Base-by-base conservation (phyloP, 495 filamentous ascomycete species). In the Glarea lozoyensis region DNA sequence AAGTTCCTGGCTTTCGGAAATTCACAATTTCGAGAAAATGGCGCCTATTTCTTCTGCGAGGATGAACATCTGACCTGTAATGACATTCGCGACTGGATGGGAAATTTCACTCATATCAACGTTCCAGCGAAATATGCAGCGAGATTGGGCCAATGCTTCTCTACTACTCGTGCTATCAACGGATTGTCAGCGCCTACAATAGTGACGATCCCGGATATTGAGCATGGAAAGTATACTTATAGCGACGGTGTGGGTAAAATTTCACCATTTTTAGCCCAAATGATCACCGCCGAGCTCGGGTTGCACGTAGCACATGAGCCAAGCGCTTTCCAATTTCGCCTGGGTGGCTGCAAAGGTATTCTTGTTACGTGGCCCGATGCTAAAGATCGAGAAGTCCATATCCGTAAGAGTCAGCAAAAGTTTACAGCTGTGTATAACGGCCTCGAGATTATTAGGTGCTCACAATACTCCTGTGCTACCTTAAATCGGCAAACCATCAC, bases 191-290 rank as follows among this genome's bases (percentile, higher is more conserved):
- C 35, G 10, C 47, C 49, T 10, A 56, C 62, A 40, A 67, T 80
- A 25, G 52, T 55, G 4, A 54, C 60, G 2, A 78, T 81, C 10
- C 42, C 65, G 2, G 92, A 97, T 43, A 67, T 94, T 5, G 65
- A 73, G 27, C 70, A 72, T 4, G 76, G 81, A 35, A 73, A 68
- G 0, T 79, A 71, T 57, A 77, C 59, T 37, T 97, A 97, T 58
- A 88, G 87, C 1, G 92, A 98, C 58, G 93, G 92, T 2, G 86
- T 98, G 31, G 93, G 93, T 10, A 94, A 86, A 60, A 92, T 99
- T 23, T 95, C 90, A 0, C 60, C 61, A 3, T 79, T 83, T 50
- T 68, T 95, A 24, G 86, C 88, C 0, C 60, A 73, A 24, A 74
- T 88, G 57, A 71, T 86, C 13, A 67, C 78, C 15, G 58, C 69